Base-by-base conservation (phyloP, 768 basidiomycete species). In the Lepiota venenata region DNA sequence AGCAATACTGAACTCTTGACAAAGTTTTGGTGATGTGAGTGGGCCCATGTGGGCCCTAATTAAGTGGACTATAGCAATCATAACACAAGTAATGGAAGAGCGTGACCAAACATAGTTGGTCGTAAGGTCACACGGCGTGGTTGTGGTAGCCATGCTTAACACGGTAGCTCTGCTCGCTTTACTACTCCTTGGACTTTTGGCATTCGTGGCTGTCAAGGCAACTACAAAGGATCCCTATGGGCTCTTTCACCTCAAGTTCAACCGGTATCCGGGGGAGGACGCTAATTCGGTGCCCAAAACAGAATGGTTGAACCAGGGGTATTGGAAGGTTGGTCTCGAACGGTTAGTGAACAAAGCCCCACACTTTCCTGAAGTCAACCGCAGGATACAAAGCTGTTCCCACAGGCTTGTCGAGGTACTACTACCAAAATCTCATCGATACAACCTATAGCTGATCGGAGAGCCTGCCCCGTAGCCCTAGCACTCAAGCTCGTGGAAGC, bases 271-370 rank as follows among this genome's bases (percentile, higher is more conserved):
- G 18, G 69, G 67, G 12, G 72, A 73, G 20, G 60, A 66, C 37
- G 59, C 63, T 10, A 47, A 58, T 15, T 47, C 54, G 16, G 58
- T 57, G 1, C 81, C 79, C n/a, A 57, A 55, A 15, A 85, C 84
- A 1, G 83, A 87, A 66, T 87, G 85, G 86, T 66, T 87, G 32
- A 87, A 87, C 66, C 83, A 86, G 80, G 85, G 85, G 3, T 83
- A 74, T 56, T 87, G 84, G 85, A 77, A 78, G 76, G 85, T 82
- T 36, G 42, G 70, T 61, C 14, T 36, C 47, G 22, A 16, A 39
- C 50, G 29, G 39, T 25, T 38, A 44, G 4, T 15, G 20, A 29
- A 11, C 29, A 22, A 35, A 37, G 16, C 4, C 21, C 39, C 37
- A 43, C 27, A 12, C 39, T 9, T 15, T 16, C 46, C 3, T 56